A percentile compares a stretch with the other conserved stretches of the same genome.
Evolutionary conservation across 2,329 filamentous ascomycete species (phyloP).

Genomic region (Cladophialophora bantiana): DNA sequence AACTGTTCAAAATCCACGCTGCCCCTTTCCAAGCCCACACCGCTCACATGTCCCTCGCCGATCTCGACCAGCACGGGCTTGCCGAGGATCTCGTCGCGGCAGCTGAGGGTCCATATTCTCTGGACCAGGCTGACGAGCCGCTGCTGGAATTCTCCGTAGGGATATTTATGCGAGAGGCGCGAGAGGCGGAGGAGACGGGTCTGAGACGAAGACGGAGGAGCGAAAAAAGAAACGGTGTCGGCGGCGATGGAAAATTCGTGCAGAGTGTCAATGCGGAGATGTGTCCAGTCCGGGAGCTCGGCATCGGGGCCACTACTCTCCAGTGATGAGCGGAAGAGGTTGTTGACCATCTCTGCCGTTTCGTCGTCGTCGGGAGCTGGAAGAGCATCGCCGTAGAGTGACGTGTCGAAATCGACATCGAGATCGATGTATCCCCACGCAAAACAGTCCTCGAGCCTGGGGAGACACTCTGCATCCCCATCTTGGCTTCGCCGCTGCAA

Average conservation of each 20-base stretch:
- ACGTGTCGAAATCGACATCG: not conserved
- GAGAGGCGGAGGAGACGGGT: slow-evolving; percentile 32
- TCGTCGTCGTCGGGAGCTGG: slow-evolving; percentile 1
- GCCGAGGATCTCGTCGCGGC: slow-evolving; percentile 33
- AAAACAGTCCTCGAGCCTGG: slow-evolving; percentile 36
- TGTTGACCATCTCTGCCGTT: slow-evolving; percentile 17
- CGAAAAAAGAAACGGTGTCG: not conserved
- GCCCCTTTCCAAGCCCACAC: slow-evolving; percentile 26
- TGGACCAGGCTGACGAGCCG: slow-evolving; percentile 27
- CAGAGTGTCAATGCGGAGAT: slow-evolving; percentile 24
- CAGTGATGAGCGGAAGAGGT: slow-evolving; percentile 17
- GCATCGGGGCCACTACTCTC: not conserved
- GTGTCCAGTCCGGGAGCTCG: slow-evolving; percentile 31
- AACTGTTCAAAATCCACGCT: slow-evolving; percentile 35
- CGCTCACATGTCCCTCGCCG: slow-evolving; percentile 38
- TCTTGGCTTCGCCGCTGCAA: slow-evolving; percentile 11
- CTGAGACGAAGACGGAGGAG: slow-evolving; percentile 10
- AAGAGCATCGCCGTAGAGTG: slow-evolving; percentile 6
- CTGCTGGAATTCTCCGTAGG: slow-evolving; percentile 22
- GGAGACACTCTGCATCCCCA: slow-evolving; percentile 4
- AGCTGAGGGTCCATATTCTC: slow-evolving; percentile 23
- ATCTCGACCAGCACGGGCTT: slow-evolving; percentile 43
- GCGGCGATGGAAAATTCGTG: slow-evolving; percentile 31
- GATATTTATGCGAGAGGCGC: slow-evolving; percentile 33
- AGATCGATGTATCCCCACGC: slow-evolving; percentile 37